Conservation (phyloP, 169 alveolate genomes). For the Babesia ovata region DNA sequence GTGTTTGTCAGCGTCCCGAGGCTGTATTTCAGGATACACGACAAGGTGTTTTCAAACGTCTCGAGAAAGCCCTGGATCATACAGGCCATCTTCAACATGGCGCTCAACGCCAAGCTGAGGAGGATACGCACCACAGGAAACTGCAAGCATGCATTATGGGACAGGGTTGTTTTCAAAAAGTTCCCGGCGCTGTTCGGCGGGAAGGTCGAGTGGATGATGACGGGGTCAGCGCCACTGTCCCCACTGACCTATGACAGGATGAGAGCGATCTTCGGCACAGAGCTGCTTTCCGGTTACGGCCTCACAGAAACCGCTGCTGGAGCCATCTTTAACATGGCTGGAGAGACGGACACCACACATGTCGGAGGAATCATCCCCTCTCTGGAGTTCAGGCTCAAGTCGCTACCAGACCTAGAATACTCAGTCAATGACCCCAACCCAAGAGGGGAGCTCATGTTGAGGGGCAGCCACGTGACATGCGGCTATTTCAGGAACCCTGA, state of each 20-base stretch:
- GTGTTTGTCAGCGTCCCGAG: slow-evolving; percentile 80
- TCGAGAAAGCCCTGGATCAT: slow-evolving; percentile 63
- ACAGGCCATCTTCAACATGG: slow-evolving; percentile 66
- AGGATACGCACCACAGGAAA: slow-evolving; percentile 44
- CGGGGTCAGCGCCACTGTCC: slow-evolving; percentile 80
- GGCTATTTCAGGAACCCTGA: slow-evolving; percentile 88
- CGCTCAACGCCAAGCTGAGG: slow-evolving; percentile 60
- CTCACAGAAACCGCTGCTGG: slow-evolving; percentile 67
- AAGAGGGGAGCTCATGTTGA: slow-evolving; percentile 76
- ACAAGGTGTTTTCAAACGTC: slow-evolving; percentile 72
- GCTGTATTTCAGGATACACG: slow-evolving; percentile 75
- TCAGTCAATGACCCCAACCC: slow-evolving; percentile 68
- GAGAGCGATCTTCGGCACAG: slow-evolving; percentile 70
- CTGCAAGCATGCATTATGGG: slow-evolving; percentile 59
- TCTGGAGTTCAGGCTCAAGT: slow-evolving; percentile 84
- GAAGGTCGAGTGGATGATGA: slow-evolving; percentile 75
- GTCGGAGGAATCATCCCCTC: slow-evolving; percentile 91
- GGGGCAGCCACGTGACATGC: slow-evolving; percentile 82
- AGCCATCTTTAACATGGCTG: slow-evolving; percentile 45
- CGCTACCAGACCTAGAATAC: slow-evolving; percentile 90
- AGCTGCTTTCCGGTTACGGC: slow-evolving; percentile 62
- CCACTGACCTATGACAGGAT: slow-evolving; percentile 66
- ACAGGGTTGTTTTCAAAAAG: slow-evolving; percentile 66
- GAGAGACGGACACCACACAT: slow-evolving; percentile 76
- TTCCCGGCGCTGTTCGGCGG: slow-evolving; percentile 74